Evolutionary conservation across 2,329 filamentous ascomycete species (phyloP).

Genomic region (Tolypocladium amazonense): DNA sequence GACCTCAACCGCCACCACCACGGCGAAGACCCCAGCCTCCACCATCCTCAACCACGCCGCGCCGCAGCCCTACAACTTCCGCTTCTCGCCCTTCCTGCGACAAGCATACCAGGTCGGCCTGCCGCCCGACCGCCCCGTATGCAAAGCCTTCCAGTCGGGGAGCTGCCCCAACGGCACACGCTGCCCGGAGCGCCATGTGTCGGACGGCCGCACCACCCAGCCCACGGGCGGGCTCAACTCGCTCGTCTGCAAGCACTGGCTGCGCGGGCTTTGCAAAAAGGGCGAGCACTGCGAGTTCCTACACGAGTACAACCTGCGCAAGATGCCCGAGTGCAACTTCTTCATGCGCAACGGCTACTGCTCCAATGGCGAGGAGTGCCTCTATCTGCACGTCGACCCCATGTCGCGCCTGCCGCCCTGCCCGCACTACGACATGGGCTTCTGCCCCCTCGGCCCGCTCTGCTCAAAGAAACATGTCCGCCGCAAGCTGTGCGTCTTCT

Average conservation of each 20-base stretch:
- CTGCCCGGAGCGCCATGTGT: slow-evolving; percentile 74
- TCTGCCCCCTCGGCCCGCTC: slow-evolving; percentile 79
- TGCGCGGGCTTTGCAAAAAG: slow-evolving; percentile 95
- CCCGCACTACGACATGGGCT: slow-evolving; percentile 87
- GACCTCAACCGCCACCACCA: slow-evolving; percentile 11
- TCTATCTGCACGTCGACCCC: slow-evolving; percentile 84
- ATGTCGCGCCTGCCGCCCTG: slow-evolving; percentile 70
- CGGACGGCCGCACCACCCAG: slow-evolving; percentile 21
- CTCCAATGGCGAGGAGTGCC: slow-evolving; percentile 91
- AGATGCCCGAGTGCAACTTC: slow-evolving; percentile 98
- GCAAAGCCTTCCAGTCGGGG: slow-evolving; percentile 75
- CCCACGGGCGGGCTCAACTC: slow-evolving; percentile 54
- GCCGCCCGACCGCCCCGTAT: slow-evolving; percentile 66
- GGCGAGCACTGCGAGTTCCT: slow-evolving; percentile 94
- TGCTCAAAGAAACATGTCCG: slow-evolving; percentile 87
- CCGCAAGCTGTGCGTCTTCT: slow-evolving; percentile 70
- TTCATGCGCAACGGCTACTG: slow-evolving; percentile 91
- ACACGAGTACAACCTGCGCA: slow-evolving; percentile 95
- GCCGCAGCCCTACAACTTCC: slow-evolving; percentile 56
- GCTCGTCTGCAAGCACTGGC: slow-evolving; percentile 97
- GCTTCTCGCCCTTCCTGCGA: slow-evolving; percentile 77
- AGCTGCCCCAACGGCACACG: slow-evolving; percentile 77
- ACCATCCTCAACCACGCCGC: slow-evolving; percentile 47
- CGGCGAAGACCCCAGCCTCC: slow-evolving; percentile 15
- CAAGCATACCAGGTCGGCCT: slow-evolving; percentile 78